These are phyloP conservation scores for Dipsacomyces acuminosporus DNA, from an alignment of 371 early-diverging fungal genomes.

Conservation along the genomic window DNA sequence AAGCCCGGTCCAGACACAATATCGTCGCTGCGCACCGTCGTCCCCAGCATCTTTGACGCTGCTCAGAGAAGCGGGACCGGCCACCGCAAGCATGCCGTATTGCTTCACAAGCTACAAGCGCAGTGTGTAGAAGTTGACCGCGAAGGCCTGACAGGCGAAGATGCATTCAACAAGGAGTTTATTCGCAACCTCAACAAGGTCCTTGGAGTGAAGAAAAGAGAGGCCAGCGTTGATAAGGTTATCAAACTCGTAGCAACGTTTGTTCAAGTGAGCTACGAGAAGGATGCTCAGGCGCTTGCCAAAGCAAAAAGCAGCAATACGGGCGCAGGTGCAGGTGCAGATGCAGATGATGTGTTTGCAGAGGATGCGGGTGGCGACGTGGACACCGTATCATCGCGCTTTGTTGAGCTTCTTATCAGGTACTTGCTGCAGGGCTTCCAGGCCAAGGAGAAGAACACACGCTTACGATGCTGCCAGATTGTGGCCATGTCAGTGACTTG, in stretches of 20 bases:
- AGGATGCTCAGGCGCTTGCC: constrained; percentile 43
- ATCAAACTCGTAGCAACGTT: constrained; percentile 72
- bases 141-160: constrained; percentile 56
- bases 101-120: constrained; percentile 70
- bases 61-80: constrained; percentile 62
- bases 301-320: constrained; percentile 11
- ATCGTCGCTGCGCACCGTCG: constrained; percentile 45
- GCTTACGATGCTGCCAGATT: constrained; percentile 75
- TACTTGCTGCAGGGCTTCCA: constrained; percentile 69
- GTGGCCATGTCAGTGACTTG: constrained; percentile 70
- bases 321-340: too few species aligned
- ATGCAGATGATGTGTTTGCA: constrained; percentile 36
- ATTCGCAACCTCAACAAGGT: constrained; percentile 70
- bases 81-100: constrained; percentile 66
- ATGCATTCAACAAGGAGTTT: constrained; percentile 60
- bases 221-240: constrained; percentile 66
- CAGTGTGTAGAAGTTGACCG: constrained; percentile 52
- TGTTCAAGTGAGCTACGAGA: constrained; percentile 64
- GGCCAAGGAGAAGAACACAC: constrained; percentile 67
- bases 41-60: constrained; percentile 73
- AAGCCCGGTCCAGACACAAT: constrained; percentile 41
- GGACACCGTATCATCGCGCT: constrained; percentile 64
- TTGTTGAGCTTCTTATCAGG: constrained; percentile 63
- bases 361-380: constrained; percentile 39
- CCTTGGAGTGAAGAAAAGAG: constrained; percentile 64